phyloP scores from a whole-genome alignment of 164 flowering plant species.

The Magnolia kwangsiensis region DNA sequence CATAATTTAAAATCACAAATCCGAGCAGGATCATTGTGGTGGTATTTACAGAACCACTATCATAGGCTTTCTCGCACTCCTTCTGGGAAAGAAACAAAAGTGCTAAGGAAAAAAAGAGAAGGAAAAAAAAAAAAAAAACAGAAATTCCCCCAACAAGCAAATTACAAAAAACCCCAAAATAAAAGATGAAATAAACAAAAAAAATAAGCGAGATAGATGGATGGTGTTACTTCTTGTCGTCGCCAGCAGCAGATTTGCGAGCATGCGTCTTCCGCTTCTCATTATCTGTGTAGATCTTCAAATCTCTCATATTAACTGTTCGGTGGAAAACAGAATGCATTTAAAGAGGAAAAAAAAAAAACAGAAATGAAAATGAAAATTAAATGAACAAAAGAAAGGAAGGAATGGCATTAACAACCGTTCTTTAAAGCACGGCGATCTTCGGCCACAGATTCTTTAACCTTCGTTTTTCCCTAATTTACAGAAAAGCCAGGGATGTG shows the following conservation, averaged over 20 bases:
- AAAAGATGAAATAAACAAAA: background rate
- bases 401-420: conserved; percentile 5
- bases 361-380: background rate
- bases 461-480: conserved; percentile 21
- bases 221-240: conserved; percentile 14
- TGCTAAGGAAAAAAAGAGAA: background rate
- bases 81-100: background rate
- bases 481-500: background rate
- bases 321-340: background rate
- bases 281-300: conserved; percentile 43
- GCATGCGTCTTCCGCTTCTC: conserved; percentile 14
- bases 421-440: conserved; percentile 11
- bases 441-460: conserved; percentile 4
- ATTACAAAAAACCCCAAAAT: background rate
- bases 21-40: background rate
- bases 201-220: background rate
- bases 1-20: background rate
- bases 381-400: background rate
- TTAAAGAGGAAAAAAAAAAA: background rate
- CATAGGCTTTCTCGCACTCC: conserved; percentile 7
- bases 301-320: conserved; percentile 27
- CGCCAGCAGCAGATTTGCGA: conserved; percentile 8
- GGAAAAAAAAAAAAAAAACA: too few species aligned
- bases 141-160: background rate
- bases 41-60: conserved; percentile 11